A percentile compares a stretch with the other conserved stretches of the same genome.
phyloP scores from a whole-genome alignment of 2,329 filamentous ascomycete genomes.

The Pestalotiopsis sp. region DNA sequence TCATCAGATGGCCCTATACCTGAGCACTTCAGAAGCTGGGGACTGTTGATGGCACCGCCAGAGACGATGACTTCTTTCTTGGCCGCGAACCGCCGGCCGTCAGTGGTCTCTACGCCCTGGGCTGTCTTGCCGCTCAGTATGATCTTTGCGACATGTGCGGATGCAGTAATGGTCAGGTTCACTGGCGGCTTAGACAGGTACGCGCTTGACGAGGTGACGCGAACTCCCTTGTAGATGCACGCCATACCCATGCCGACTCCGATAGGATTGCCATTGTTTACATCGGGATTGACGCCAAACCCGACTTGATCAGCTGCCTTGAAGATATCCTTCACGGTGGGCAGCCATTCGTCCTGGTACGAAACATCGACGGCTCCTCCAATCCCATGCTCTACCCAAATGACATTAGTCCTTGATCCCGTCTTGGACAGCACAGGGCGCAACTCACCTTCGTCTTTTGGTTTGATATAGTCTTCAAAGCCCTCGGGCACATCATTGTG shows the following conservation, averaged over 20 bases:
- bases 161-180: conserved; percentile 17
- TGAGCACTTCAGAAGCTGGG: conserved; percentile 31
- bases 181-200: conserved; percentile 15
- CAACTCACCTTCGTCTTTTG: conserved; percentile 14
- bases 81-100: conserved; percentile 16
- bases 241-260: conserved; percentile 26
- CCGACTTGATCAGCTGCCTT: conserved; percentile 19
- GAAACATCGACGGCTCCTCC: conserved; percentile 22
- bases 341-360: conserved; percentile 21
- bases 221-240: conserved; percentile 36
- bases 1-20: conserved; percentile 28
- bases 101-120: conserved; percentile 14
- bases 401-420: neutral
- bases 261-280: conserved; percentile 22
- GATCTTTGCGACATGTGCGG: conserved; percentile 17
- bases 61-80: conserved; percentile 29
- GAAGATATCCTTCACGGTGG: conserved; percentile 17
- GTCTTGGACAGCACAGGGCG: neutral
- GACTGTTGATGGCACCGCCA: conserved; percentile 28
- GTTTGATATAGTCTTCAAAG: conserved; percentile 38
- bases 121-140: conserved; percentile 23
- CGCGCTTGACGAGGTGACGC: conserved; percentile 44
- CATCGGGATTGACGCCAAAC: conserved; percentile 19
- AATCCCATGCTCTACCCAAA: conserved; percentile 20
- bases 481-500: conserved; percentile 35